These are phyloP conservation scores for Apiotrichum domesticum DNA, from an alignment of 1,284 basidiomycete genomes.

Conservation along the genomic window DNA sequence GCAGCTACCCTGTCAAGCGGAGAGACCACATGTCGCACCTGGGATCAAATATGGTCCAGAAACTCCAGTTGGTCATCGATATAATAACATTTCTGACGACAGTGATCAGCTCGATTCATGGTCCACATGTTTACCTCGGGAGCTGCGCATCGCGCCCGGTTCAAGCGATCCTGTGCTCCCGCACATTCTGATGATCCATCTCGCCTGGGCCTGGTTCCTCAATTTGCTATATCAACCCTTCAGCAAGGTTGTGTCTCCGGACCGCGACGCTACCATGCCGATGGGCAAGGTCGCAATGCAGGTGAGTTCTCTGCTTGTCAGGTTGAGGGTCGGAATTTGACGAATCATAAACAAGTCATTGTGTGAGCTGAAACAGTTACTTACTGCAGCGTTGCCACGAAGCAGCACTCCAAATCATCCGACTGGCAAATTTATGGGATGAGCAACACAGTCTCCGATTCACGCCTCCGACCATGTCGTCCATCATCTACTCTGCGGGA, in stretches of 20 bases:
- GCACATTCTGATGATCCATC: conserved; percentile 59
- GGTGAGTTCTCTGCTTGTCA: neutral
- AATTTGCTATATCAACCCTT: conserved; percentile 62
- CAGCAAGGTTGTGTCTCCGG: conserved; percentile 2
- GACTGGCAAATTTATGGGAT: conserved; percentile 56
- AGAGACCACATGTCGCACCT: conserved; percentile 5
- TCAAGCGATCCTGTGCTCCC: conserved; percentile 53
- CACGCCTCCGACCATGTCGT: conserved; percentile 59
- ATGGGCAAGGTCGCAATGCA: conserved; percentile 6
- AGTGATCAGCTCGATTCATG: conserved; percentile 54
- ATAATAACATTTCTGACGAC: neutral
- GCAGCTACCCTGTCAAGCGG: conserved; percentile 1
- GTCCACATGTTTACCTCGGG: conserved; percentile 55
- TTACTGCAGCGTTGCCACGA: conserved; percentile 53
- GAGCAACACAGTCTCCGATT: conserved; percentile 58
- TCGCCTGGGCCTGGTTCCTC: conserved; percentile 59
- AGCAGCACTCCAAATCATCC: conserved; percentile 60
- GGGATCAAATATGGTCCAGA: conserved; percentile 3
- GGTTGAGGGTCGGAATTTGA: no score
- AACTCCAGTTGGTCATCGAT: neutral
- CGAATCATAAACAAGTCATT: no score
- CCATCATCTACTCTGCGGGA: conserved; percentile 61
- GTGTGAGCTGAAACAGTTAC: no score
- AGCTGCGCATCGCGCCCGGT: conserved; percentile 51
- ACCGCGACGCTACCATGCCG: neutral